These are phyloP conservation scores for Rhododendron kiyosumense DNA, from an alignment of 148 eudicot genomes.

Conservation along the genomic window DNA sequence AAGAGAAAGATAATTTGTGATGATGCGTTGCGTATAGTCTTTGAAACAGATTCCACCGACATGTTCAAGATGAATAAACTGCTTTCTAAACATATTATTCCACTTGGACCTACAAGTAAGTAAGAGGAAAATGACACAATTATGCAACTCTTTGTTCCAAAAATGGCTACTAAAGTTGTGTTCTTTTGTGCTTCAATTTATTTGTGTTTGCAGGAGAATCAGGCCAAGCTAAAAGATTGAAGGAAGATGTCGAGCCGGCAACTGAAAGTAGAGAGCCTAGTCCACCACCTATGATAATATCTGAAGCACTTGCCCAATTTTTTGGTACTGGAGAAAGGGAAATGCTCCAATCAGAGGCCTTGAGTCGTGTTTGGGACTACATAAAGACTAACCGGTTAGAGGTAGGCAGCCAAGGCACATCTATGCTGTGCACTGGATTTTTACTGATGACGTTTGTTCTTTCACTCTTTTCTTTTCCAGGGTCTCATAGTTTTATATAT, in stretches of 20 bases:
- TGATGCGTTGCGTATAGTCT: constrained; percentile 51
- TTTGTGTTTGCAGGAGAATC: constrained; percentile 37
- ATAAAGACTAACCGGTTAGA: constrained; percentile 55
- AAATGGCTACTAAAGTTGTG: background rate
- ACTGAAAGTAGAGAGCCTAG: constrained; percentile 32
- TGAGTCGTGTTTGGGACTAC: constrained; percentile 52
- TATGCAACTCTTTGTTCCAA: background rate
- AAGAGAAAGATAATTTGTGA: constrained; percentile 74
- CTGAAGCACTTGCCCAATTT: constrained; percentile 59
- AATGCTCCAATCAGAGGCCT: constrained; percentile 57
- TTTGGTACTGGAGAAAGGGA: constrained; percentile 56
- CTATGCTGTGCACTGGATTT: background rate
- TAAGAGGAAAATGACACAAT: background rate
- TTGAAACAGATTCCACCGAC: constrained; percentile 60
- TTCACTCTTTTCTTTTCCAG: background rate
- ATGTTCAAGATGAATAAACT: constrained; percentile 74
- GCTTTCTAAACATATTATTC: constrained; percentile 60
- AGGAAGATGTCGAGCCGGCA: constrained; percentile 36
- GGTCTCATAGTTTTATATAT: background rate
- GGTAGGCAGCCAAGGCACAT: constrained; percentile 26
- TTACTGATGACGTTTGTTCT: background rate
- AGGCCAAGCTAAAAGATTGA: constrained; percentile 35
- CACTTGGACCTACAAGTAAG: constrained; percentile 53
- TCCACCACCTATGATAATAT: constrained; percentile 42
- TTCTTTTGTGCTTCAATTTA: background rate